These are phyloP conservation scores for Nicotiana rustica DNA, from an alignment of 305 asterid genomes.

Conservation along the genomic window DNA sequence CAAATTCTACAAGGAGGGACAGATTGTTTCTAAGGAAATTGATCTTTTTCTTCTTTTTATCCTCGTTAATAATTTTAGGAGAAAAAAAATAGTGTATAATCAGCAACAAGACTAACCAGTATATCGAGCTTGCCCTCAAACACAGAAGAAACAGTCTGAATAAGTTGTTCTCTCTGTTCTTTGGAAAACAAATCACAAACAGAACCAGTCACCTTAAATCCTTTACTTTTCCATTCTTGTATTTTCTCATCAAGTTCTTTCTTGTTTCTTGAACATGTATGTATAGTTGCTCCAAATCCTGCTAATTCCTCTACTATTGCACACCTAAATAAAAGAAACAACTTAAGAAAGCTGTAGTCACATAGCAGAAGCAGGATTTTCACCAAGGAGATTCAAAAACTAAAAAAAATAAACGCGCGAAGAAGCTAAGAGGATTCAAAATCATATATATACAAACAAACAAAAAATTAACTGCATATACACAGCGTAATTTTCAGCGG, in stretches of 20 bases:
- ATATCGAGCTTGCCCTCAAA: conserved; percentile 33
- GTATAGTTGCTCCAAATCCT: conserved; percentile 30
- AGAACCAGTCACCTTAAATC: conserved; percentile 37
- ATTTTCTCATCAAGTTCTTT: conserved; percentile 33
- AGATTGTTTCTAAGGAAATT: background rate
- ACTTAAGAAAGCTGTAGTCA: too few relatives aligned
- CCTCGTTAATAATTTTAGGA: background rate
- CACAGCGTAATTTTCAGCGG: too few relatives aligned
- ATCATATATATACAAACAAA: too few relatives aligned
- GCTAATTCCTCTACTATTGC: conserved; percentile 40
- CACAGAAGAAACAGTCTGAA: conserved; percentile 26
- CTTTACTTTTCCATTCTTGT: conserved; percentile 33
- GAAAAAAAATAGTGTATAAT: background rate
- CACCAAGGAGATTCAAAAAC: too few relatives aligned
- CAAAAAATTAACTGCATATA: too few relatives aligned
- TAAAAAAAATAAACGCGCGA: too few relatives aligned
- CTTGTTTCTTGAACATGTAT: conserved; percentile 38
- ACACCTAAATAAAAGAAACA: background rate
- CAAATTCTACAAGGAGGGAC: background rate
- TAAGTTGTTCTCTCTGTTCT: conserved; percentile 31
- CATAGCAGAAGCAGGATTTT: too few relatives aligned
- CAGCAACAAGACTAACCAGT: background rate
- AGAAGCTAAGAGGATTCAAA: too few relatives aligned
- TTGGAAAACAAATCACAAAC: conserved; percentile 30
- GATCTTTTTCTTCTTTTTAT: background rate